A percentile compares a stretch with the other conserved stretches of the same genome.
phyloP scores from a whole-genome alignment of 305 asterid species.

The Rubia peregrina region DNA sequence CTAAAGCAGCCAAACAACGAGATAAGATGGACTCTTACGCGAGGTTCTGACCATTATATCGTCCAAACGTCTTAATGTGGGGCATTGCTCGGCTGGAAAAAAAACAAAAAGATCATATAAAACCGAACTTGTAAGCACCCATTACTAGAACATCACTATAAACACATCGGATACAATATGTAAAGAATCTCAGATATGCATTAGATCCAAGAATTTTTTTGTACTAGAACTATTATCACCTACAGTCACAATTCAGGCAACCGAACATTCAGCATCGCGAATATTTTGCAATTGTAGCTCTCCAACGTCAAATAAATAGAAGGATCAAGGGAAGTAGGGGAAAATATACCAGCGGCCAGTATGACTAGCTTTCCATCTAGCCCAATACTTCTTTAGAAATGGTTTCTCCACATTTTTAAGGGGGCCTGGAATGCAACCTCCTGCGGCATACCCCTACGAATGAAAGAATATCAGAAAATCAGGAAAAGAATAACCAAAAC shows the following conservation, averaged over 20 bases:
- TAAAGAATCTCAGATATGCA: background rate
- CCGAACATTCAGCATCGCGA: background rate
- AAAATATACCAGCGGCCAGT: slow-evolving; percentile 75
- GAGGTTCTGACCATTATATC: slow-evolving; percentile 81
- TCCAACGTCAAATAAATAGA: background rate
- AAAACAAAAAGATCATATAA: slow-evolving; percentile 15
- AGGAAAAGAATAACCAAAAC: background rate
- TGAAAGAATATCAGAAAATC: slow-evolving; percentile 19
- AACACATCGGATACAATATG: background rate
- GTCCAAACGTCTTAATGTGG: slow-evolving; percentile 77
- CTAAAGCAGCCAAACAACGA: slow-evolving; percentile 12
- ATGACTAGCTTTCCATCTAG: slow-evolving; percentile 87
- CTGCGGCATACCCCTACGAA: slow-evolving; percentile 91
- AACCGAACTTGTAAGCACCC: slow-evolving; percentile 17
- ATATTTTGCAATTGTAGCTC: background rate
- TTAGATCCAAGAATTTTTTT: background rate
- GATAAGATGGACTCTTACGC: slow-evolving; percentile 53
- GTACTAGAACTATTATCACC: background rate
- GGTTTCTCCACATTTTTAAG: slow-evolving; percentile 85
- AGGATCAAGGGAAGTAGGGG: background rate
- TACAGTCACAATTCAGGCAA: background rate
- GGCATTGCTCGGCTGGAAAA: slow-evolving; percentile 81
- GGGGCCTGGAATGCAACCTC: slow-evolving; percentile 80
- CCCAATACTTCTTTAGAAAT: slow-evolving; percentile 90
- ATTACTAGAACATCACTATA: background rate